Conservation (phyloP, 257 asterid genomes). For the Ocimum tenuiflorum region DNA sequence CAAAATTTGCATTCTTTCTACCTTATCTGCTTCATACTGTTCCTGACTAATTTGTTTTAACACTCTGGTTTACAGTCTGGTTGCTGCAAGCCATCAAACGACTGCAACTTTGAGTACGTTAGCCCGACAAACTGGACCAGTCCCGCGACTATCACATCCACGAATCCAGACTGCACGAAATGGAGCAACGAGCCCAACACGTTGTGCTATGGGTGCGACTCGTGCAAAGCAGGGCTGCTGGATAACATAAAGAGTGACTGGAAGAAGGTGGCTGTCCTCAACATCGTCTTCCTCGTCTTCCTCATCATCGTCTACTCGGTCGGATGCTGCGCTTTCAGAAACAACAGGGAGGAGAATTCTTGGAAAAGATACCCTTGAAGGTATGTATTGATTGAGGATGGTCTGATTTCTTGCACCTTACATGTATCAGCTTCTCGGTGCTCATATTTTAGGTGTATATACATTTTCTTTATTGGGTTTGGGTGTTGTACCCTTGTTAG, state of each 20-base stretch:
- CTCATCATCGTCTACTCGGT: slow-evolving; percentile 74
- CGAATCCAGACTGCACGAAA: slow-evolving; percentile 46
- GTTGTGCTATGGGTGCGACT: slow-evolving; percentile 63
- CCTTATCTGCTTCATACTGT: neutral
- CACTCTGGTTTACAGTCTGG: slow-evolving; percentile 54
- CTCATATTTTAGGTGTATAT: slow-evolving; percentile 27
- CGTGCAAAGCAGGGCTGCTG: slow-evolving; percentile 89
- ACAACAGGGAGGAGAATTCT: slow-evolving; percentile 64
- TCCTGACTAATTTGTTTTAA: neutral
- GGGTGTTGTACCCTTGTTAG: neutral
- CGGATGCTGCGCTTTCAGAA: slow-evolving; percentile 75
- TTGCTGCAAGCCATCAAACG: slow-evolving; percentile 84
- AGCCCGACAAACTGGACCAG: slow-evolving; percentile 79
- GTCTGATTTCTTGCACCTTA: slow-evolving; percentile 17
- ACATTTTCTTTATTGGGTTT: neutral
- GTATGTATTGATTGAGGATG: too few species aligned
- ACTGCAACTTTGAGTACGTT: slow-evolving; percentile 57
- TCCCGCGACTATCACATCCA: neutral
- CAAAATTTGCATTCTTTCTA: too few species aligned
- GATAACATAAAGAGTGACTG: slow-evolving; percentile 77
- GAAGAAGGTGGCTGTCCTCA: slow-evolving; percentile 72
- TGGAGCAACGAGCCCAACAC: slow-evolving; percentile 54
- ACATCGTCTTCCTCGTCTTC: slow-evolving; percentile 58
- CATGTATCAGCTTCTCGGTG: slow-evolving; percentile 18
- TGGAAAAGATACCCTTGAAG: slow-evolving; percentile 78